These are phyloP conservation scores for Arctostaphylos glauca DNA, from an alignment of 148 eudicot species.

Conservation along the genomic window DNA sequence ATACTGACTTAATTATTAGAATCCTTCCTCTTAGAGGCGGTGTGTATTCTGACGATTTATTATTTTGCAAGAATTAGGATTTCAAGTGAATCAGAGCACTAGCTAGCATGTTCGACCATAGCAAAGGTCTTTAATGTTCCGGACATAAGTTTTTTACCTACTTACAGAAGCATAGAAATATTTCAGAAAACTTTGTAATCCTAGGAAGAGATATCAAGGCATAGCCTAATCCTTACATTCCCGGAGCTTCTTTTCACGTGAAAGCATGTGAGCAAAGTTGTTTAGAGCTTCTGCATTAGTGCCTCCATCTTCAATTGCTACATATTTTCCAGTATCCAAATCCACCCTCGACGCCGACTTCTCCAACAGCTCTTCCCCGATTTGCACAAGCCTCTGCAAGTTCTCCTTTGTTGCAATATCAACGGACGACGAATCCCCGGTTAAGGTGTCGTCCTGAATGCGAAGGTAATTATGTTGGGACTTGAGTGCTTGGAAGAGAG, in stretches of 20 bases:
- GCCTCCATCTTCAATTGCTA: conserved; percentile 39
- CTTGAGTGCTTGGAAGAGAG: conserved; percentile 26
- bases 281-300: conserved; percentile 50
- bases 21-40: too few relatives aligned
- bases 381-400: conserved; percentile 44
- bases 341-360: conserved; percentile 49
- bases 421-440: conserved; percentile 43
- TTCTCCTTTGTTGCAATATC: conserved; percentile 62
- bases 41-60: too few relatives aligned
- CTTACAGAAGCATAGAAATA: too few relatives aligned
- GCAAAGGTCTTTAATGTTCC: too few relatives aligned
- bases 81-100: too few relatives aligned
- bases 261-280: conserved; percentile 51
- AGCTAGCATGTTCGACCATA: too few relatives aligned
- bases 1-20: too few relatives aligned
- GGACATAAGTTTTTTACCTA: too few relatives aligned
- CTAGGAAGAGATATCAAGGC: not conserved
- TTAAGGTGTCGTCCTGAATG: conserved; percentile 49
- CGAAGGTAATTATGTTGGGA: conserved; percentile 34
- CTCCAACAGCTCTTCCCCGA: conserved; percentile 46
- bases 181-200: too few relatives aligned
- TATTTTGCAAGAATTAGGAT: too few relatives aligned
- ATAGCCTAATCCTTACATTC: not conserved
- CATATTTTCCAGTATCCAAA: conserved; percentile 47
- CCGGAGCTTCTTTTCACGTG: conserved; percentile 50